Evolutionary conservation across 1,284 basidiomycete species (phyloP).

Genomic region (Moniliella sp.): DNA sequence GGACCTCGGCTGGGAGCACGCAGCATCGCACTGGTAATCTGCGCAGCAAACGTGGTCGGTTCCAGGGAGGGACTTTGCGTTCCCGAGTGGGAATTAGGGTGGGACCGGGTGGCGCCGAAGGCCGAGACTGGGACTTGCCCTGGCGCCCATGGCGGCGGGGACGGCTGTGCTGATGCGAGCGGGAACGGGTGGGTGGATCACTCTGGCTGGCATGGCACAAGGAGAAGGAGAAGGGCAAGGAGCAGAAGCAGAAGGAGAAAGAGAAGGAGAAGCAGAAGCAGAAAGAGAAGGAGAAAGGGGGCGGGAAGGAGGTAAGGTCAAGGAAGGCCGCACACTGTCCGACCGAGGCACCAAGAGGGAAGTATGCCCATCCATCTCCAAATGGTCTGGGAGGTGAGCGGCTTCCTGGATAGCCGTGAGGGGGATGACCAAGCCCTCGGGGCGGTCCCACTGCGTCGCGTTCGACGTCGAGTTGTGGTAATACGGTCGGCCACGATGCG

Average conservation of each 20-base stretch:
- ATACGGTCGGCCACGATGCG: conserved; percentile 56
- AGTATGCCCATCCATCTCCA: not conserved
- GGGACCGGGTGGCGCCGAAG: not conserved
- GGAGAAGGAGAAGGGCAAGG: no score
- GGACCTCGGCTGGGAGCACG: not conserved
- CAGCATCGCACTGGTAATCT: not conserved
- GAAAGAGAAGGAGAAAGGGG: not conserved
- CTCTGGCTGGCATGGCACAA: no score
- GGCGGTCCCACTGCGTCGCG: conserved; percentile 70
- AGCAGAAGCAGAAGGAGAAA: no score
- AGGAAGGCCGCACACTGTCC: not conserved
- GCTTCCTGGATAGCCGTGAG: conserved; percentile 62
- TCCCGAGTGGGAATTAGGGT: no score
- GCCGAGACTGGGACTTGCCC: no score
- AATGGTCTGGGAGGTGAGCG: not conserved
- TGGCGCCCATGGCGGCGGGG: no score
- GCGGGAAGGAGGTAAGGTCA: not conserved
- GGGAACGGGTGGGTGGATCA: no score
- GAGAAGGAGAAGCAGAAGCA: no score
- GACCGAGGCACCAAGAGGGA: not conserved
- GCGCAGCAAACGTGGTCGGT: no score
- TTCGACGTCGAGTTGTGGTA: conserved; percentile 75
- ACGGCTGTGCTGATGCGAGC: no score
- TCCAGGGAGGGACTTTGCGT: no score
- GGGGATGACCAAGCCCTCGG: conserved; percentile 69